Evolutionary conservation across 1,139 yeast species (phyloP), one percentile per base, ranked within the genome.

Genomic region (Hyphopichia wangnamkhiaoensis): DNA sequence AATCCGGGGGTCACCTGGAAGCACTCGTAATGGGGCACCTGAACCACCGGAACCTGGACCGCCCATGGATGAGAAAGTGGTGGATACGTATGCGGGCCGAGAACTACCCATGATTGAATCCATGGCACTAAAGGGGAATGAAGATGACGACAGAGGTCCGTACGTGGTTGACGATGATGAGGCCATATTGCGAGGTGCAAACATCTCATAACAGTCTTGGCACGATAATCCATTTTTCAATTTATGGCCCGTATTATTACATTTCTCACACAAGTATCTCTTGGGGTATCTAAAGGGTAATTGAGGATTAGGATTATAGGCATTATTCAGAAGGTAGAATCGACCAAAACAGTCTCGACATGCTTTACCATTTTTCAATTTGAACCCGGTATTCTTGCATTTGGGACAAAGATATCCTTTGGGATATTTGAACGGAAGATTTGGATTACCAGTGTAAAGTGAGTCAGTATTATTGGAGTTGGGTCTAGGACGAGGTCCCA

Each of bases 1-100:
- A 10, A 88, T 65, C 18, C 91, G 59, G 0, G 95, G 95, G 49
- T 89, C 95, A 1, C 96, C 96, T 0, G 96, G 95, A 9, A 55
- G 61, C 1, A 86, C 85, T 24, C 79, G 64, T 9, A 76, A 37
- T 0, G 81, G 74, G 7, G 61, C 47, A 14, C 42, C 25, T 7
- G 48, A 41, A n/a, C 41, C 36, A 9, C 40, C 36, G 13, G 42
- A 38, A 10, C 44, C 32, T n/a, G 44, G 46, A 6, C 42, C 41
- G 34, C 38, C 44, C 23, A 15, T 42, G 12, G 40, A 42, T 12
- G 8, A 14, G 15, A 12, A 15, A 4, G 35, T 15, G 5, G 35
- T 33, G 8, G 34, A 31, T 13, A 23, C 34, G 21, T 31, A 19
- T 14, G 37, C 30, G 40, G 41, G 29, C 43, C 37, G 9, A 43